A percentile compares a stretch with the other conserved stretches of the same genome.
These are phyloP conservation scores for Pestalotiopsis sp. DNA, from an alignment of 2,329 filamentous ascomycete species.

Conservation along the genomic window DNA sequence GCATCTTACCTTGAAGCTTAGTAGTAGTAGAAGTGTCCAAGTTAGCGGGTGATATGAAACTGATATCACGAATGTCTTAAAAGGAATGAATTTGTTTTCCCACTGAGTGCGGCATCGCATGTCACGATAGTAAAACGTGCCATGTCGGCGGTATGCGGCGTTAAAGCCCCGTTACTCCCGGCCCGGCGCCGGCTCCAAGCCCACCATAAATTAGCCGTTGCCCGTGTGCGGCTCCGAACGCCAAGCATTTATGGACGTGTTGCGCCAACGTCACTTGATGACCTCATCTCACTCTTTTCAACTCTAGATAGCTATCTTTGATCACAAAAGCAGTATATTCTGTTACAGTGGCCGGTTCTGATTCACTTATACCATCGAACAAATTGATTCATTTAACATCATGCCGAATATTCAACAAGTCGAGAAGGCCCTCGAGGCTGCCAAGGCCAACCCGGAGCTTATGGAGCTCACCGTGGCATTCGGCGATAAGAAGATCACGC, in stretches of 20 bases:
- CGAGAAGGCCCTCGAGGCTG: conserved; percentile 6
- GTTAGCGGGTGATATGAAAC: no score
- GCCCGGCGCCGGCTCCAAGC: not conserved
- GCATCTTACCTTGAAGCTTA: no score
- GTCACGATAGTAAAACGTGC: no score
- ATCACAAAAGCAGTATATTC: not conserved
- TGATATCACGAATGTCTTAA: no score
- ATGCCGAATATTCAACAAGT: conserved; percentile 10
- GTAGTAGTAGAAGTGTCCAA: no score
- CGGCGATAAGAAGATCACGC: not conserved
- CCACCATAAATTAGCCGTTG: not conserved
- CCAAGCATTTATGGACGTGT: not conserved
- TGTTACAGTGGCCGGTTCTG: not conserved
- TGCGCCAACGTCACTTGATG: not conserved
- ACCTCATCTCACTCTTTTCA: not conserved
- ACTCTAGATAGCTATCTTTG: not conserved
- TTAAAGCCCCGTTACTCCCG: not conserved
- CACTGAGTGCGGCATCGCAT: no score
- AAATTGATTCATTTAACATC: not conserved
- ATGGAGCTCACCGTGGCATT: conserved; percentile 9
- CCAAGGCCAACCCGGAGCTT: not conserved
- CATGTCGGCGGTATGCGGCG: not conserved
- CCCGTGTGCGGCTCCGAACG: not conserved
- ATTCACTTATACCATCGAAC: no score
- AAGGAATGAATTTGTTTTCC: no score